A percentile compares a stretch with the other conserved stretches of the same genome.
These are phyloP conservation scores for Cardamine occulta DNA, from an alignment of 345 rosid species.

Conservation along the genomic window DNA sequence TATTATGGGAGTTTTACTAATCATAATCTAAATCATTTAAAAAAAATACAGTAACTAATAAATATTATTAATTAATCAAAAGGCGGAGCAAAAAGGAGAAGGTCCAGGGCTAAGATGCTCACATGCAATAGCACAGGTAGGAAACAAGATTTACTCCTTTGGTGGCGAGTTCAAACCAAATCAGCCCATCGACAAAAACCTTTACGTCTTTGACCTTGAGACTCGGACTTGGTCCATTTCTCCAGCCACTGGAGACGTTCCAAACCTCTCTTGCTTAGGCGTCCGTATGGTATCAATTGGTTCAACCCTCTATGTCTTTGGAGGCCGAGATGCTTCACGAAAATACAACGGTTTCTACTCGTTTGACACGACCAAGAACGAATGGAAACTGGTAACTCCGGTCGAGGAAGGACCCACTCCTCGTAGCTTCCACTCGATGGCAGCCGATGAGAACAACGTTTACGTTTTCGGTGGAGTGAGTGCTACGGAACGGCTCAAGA, in stretches of 20 bases:
- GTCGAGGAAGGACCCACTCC: conserved; percentile 40
- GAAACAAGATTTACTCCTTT: conserved; percentile 39
- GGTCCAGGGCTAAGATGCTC: conserved; percentile 37
- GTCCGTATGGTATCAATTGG: conserved; percentile 36
- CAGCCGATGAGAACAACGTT: conserved; percentile 35
- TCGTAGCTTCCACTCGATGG: conserved; percentile 47
- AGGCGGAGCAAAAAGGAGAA: conserved; percentile 41
- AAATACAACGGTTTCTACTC: conserved; percentile 40
- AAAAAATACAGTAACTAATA: too few relatives aligned
- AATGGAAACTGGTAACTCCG: conserved; percentile 40
- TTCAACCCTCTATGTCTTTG: conserved; percentile 32
- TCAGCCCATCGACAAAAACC: conserved; percentile 37
- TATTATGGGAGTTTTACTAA: background rate
- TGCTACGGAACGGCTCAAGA: background rate
- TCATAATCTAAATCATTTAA: background rate
- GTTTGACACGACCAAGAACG: conserved; percentile 33
- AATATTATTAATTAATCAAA: background rate
- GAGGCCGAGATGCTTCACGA: conserved; percentile 36
- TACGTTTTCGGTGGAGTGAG: conserved; percentile 44
- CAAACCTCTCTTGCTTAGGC: conserved; percentile 37
- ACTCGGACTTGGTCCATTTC: conserved; percentile 36
- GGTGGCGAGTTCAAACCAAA: conserved; percentile 43
- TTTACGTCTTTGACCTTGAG: conserved; percentile 36
- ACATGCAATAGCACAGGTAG: conserved; percentile 41
- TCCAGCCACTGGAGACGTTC: conserved; percentile 38